Evolutionary conservation across 495 filamentous ascomycete species (phyloP).

Genomic region (Sordaria brevicollis): DNA sequence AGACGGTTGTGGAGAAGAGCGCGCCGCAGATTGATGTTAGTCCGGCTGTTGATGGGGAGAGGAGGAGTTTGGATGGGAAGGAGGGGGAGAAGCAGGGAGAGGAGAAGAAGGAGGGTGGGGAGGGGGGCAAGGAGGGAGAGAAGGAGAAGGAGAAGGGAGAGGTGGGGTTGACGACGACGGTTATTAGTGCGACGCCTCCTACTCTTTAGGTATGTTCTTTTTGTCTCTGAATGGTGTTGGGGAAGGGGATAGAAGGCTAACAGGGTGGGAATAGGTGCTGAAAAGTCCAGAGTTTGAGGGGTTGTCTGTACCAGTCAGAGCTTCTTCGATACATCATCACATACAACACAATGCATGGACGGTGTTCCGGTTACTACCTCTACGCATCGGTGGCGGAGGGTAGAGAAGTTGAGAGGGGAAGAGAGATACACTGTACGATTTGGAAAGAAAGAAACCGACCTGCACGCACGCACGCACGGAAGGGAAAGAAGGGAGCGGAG

Average conservation of each 20-base stretch:
- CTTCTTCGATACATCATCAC: not conserved
- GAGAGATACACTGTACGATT: not conserved
- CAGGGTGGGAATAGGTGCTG: not conserved
- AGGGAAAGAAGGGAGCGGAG: not conserved
- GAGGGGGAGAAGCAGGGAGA: not conserved
- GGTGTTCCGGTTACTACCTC: not conserved
- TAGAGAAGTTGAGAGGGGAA: not conserved
- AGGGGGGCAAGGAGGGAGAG: not conserved
- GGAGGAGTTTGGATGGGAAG: not conserved
- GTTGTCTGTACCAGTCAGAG: not conserved
- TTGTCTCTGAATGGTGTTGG: not conserved
- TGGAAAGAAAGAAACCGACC: not conserved
- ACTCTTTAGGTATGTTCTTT: not conserved
- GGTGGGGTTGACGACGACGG: not conserved
- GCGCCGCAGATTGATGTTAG: not conserved
- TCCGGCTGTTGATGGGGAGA: not conserved
- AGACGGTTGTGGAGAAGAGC: not conserved
- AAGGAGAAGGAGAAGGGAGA: not conserved
- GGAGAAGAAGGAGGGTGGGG: not conserved
- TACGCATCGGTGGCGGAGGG: not conserved
- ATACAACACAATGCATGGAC: not conserved
- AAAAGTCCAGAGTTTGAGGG: not conserved
- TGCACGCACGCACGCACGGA: not conserved
- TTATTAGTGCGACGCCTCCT: not conserved
- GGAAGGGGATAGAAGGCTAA: not conserved